phyloP scores from a whole-genome alignment of 331 rosid species.

The Pyrus hybrid region DNA sequence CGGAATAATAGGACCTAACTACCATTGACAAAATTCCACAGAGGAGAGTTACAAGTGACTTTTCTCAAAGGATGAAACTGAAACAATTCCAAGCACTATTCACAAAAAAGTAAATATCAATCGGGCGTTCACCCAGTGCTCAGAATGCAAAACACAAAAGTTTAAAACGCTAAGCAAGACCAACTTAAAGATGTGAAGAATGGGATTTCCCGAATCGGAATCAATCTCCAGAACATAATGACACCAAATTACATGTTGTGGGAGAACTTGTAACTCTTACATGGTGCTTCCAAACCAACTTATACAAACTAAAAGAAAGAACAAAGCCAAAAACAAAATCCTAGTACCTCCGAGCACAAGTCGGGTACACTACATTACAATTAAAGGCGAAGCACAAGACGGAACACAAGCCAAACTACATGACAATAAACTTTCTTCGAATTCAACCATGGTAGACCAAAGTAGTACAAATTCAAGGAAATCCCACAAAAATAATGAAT shows the following conservation, averaged over 20 bases:
- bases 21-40: background rate
- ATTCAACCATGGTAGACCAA: background rate
- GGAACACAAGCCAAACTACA: too few species aligned
- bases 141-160: background rate
- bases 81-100: background rate
- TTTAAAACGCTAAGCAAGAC: background rate
- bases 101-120: background rate
- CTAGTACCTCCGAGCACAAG: background rate
- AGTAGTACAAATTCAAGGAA: background rate
- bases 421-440: background rate
- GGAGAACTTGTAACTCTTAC: background rate
- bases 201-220: background rate
- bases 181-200: background rate
- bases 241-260: background rate
- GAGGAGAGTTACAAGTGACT: background rate
- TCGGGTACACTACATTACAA: background rate
- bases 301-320: background rate
- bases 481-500: constrained; percentile 8
- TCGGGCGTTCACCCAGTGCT: background rate
- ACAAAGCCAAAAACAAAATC: background rate
- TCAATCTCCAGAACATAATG: background rate
- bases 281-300: background rate
- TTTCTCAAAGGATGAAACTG: background rate
- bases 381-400: background rate
- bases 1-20: background rate